phyloP scores from a whole-genome alignment of 2,329 filamentous ascomycete species.

The Alternaria dauci region DNA sequence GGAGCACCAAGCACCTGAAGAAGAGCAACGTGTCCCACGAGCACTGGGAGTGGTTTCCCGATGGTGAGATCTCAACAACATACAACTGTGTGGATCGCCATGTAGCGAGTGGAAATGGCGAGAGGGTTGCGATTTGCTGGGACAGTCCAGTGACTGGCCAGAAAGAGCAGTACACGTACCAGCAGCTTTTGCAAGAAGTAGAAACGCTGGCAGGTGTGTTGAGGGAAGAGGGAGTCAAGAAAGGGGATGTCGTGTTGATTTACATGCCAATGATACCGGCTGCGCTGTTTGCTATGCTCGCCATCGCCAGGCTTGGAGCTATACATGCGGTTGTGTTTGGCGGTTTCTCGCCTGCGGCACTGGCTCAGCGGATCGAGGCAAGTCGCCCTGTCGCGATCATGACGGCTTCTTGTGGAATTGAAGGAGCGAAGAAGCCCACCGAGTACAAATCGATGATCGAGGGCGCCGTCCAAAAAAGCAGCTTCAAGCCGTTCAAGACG shows the following conservation, averaged over 20 bases:
- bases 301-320: slow-evolving; percentile 80
- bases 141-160: slow-evolving; percentile 83
- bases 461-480: slow-evolving; percentile 72
- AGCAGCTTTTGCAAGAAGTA: slow-evolving; percentile 78
- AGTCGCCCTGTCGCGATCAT: slow-evolving; percentile 78
- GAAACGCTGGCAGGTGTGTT: slow-evolving; percentile 83
- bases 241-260: slow-evolving; percentile 86
- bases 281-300: slow-evolving; percentile 85
- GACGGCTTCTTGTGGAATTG: slow-evolving; percentile 91
- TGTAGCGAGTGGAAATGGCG: slow-evolving; percentile 77
- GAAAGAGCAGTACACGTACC: slow-evolving; percentile 79
- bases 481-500: slow-evolving; percentile 74
- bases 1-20: slow-evolving; percentile 68
- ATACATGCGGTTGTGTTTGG: slow-evolving; percentile 94
- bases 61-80: slow-evolving; percentile 86
- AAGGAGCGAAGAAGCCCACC: slow-evolving; percentile 80
- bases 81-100: slow-evolving; percentile 94
- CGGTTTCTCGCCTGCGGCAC: slow-evolving; percentile 81
- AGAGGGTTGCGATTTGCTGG: slow-evolving; percentile 79
- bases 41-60: slow-evolving; percentile 90
- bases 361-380: slow-evolving; percentile 89
- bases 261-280: slow-evolving; percentile 99
- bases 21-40: slow-evolving; percentile 69
- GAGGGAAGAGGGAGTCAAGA: slow-evolving; percentile 80
- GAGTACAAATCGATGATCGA: slow-evolving; percentile 78